phyloP scores from a whole-genome alignment of 768 basidiomycete genomes.

The Leccinum fibrillosum region DNA sequence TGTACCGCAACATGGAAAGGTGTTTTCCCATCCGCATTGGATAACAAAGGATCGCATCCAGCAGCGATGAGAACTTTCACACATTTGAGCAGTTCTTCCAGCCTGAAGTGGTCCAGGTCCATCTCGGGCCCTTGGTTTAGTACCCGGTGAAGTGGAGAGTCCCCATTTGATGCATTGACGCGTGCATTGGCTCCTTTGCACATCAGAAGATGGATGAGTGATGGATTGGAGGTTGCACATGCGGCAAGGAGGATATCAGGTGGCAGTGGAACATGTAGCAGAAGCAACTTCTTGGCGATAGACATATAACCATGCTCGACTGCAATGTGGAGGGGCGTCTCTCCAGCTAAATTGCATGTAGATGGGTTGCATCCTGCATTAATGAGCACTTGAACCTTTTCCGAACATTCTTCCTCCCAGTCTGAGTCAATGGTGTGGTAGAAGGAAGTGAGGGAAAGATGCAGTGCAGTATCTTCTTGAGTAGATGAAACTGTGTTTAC shows the following conservation, averaged over 20 bases:
- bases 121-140: background rate
- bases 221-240: background rate
- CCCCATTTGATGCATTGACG: background rate
- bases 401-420: background rate
- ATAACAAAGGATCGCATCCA: background rate
- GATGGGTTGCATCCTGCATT: background rate
- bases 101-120: too few relatives aligned
- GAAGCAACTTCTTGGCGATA: background rate
- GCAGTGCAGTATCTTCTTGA: background rate
- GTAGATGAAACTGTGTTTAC: background rate
- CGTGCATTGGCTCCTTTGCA: background rate
- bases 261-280: background rate
- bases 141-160: background rate
- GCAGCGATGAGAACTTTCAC: background rate
- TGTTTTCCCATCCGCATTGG: rapidly evolving
- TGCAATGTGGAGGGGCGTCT: background rate
- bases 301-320: background rate
- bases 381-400: background rate
- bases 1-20: background rate
- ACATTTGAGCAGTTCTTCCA: background rate
- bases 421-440: rapidly evolving
- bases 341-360: background rate
- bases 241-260: background rate
- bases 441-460: rapidly evolving
- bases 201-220: background rate